These are phyloP conservation scores for Gloeopeniophorella convolvens DNA, from an alignment of 768 basidiomycete species.

Conservation along the genomic window DNA sequence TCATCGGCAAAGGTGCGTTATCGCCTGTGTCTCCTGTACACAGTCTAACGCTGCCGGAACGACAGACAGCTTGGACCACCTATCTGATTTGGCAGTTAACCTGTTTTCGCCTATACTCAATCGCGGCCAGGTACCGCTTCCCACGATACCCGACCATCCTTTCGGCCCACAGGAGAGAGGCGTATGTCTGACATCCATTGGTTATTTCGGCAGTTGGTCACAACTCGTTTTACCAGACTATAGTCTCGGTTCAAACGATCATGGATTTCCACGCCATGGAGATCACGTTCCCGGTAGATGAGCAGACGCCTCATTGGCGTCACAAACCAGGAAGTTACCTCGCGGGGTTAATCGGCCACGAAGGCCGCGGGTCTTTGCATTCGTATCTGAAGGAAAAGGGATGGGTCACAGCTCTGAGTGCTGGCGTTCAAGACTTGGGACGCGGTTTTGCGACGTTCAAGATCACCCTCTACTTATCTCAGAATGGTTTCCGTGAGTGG, in stretches of 20 bases:
- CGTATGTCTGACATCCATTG: constrained; percentile 38
- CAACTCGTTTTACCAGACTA: constrained; percentile 41
- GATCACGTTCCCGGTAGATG: constrained; percentile 70
- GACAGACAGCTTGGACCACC: constrained; percentile 68
- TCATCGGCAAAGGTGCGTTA: constrained; percentile 66
- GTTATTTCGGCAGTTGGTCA: background rate
- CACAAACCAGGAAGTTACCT: constrained; percentile 74
- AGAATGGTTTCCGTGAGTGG: constrained; percentile 75
- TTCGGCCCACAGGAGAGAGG: constrained; percentile 67
- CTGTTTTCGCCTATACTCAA: constrained; percentile 70
- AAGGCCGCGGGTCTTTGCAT: constrained; percentile 86
- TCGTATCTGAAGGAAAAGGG: constrained; percentile 87
- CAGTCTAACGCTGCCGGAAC: constrained; percentile 3
- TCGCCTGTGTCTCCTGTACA: background rate
- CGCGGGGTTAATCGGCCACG: constrained; percentile 82
- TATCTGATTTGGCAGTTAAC: constrained; percentile 53
- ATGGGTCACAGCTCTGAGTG: constrained; percentile 72
- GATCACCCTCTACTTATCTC: constrained; percentile 71
- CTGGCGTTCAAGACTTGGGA: constrained; percentile 63
- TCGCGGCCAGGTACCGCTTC: constrained; percentile 51
- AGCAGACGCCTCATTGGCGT: constrained; percentile 68
- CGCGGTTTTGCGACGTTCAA: constrained; percentile 90
- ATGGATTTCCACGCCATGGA: constrained; percentile 83
- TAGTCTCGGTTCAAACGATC: constrained; percentile 83
- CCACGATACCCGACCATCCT: constrained; percentile 65